These are phyloP conservation scores for Boechera retrofracta DNA, from an alignment of 345 rosid genomes.

Conservation along the genomic window DNA sequence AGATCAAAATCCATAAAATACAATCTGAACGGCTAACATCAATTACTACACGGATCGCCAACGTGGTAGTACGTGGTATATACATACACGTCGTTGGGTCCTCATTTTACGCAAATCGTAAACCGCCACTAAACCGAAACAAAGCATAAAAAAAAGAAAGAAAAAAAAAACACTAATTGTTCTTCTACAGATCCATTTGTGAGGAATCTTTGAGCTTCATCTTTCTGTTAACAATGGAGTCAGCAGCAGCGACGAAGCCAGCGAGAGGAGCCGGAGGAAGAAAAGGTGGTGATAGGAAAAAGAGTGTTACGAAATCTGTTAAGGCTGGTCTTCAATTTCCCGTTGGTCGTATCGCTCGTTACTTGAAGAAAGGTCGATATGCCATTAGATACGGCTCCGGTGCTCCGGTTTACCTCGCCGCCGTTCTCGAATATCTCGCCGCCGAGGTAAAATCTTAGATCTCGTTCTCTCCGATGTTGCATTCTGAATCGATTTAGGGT, in stretches of 20 bases:
- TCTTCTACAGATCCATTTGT: conserved; percentile 14
- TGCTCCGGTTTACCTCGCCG: conserved; percentile 76
- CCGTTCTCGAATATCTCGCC: conserved; percentile 81
- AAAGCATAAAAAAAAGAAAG: background rate
- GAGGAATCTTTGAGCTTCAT: background rate
- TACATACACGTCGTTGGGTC: background rate
- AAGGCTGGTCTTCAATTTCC: conserved; percentile 87
- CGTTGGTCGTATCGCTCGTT: conserved; percentile 75
- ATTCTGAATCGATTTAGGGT: conserved; percentile 28
- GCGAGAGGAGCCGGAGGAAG: conserved; percentile 66
- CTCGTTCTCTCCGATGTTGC: conserved; percentile 22
- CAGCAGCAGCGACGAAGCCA: conserved; percentile 38
- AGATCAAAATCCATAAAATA: conserved; percentile 21
- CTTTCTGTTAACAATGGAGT: conserved; percentile 50
- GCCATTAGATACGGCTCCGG: conserved; percentile 68
- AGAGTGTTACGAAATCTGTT: conserved; percentile 62
- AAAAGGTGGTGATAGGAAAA: conserved; percentile 63
- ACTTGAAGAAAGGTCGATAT: conserved; percentile 73
- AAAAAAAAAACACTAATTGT: too few relatives aligned
- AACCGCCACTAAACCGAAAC: conserved; percentile 33
- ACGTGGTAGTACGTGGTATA: conserved; percentile 39
- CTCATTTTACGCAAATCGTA: background rate
- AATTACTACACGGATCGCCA: conserved; percentile 34
- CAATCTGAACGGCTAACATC: conserved; percentile 36
- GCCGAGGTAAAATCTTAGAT: conserved; percentile 61